These are phyloP conservation scores for Xylariales sp. DNA, from an alignment of 2,329 filamentous ascomycete species.

Conservation along the genomic window DNA sequence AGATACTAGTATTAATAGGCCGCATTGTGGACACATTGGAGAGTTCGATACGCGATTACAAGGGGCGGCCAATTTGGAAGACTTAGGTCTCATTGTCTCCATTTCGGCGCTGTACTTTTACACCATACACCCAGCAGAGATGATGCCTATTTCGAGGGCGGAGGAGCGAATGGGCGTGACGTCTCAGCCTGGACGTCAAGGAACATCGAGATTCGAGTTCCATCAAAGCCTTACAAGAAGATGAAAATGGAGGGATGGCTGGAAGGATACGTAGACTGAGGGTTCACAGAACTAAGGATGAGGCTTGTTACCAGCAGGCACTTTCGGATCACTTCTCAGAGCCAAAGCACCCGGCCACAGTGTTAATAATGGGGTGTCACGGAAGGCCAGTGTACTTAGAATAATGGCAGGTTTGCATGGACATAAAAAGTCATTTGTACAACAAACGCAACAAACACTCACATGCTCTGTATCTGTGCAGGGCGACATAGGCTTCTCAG, in stretches of 20 bases:
- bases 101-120: constrained; percentile 13
- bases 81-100: neutral
- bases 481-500: neutral
- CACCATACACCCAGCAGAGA: constrained; percentile 16
- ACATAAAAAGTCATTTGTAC: constrained; percentile 24
- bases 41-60: neutral
- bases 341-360: neutral
- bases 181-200: constrained; percentile 1
- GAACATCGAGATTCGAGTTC: neutral
- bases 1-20: constrained; percentile 30
- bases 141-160: neutral
- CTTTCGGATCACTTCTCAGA: constrained; percentile 7
- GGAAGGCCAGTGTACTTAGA: constrained; percentile 9
- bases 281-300: constrained; percentile 3
- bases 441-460: neutral
- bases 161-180: neutral
- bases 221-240: neutral
- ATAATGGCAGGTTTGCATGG: neutral
- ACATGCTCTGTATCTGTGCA: neutral
- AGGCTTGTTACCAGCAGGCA: constrained; percentile 7
- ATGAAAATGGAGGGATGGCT: constrained; percentile 10
- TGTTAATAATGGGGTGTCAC: constrained; percentile 2
- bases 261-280: constrained; percentile 20
- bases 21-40: neutral
- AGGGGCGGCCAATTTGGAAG: neutral